Conservation (phyloP, 345 rosid genomes). For the Syzygium grande region DNA sequence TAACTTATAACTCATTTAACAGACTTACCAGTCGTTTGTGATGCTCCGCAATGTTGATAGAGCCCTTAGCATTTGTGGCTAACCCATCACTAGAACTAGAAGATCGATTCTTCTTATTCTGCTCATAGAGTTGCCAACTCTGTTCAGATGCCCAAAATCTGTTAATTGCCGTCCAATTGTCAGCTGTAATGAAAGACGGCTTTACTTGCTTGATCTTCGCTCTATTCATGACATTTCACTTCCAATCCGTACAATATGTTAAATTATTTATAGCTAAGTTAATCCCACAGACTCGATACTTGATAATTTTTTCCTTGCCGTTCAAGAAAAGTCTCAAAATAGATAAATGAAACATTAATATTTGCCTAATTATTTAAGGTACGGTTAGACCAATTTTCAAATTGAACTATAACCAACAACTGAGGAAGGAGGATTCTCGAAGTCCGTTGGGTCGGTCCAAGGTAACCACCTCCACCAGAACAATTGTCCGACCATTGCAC, state of each 20-base stretch:
- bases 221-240: no score
- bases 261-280: not conserved
- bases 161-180: no score
- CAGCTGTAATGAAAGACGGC: no score
- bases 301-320: not conserved
- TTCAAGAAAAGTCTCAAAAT: not conserved
- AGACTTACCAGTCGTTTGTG: no score
- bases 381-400: not conserved
- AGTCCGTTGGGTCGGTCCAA: not conserved
- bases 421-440: not conserved
- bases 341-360: not conserved
- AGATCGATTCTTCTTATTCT: no score
- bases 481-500: not conserved
- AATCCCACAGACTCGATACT: not conserved
- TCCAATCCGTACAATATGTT: not conserved
- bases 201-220: no score
- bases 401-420: not conserved
- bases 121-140: no score
- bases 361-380: not conserved
- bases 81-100: no score
- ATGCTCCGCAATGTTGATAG: no score
- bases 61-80: no score
- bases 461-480: not conserved
- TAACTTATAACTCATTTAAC: no score
- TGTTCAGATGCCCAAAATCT: no score